Base-by-base conservation (phyloP, 1,139 yeast species). In the Nadsonia starkeyi-henricii region DNA sequence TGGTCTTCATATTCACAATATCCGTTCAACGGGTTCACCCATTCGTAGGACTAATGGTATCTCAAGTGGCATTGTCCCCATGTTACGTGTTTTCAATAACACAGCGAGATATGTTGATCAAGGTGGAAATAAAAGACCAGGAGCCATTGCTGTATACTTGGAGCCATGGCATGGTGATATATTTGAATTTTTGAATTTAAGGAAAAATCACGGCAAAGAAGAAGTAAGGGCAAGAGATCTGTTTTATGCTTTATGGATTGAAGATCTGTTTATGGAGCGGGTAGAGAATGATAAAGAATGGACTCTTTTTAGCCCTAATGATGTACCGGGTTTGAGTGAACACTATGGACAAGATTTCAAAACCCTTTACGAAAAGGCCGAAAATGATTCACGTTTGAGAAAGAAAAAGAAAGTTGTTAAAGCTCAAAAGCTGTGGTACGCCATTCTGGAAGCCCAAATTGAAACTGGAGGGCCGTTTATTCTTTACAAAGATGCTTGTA, bases 131-230 rank as follows among this genome's bases (percentile, higher is more conserved):
- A 81, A 81, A 61, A 72, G 94, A 59, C 93, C 94, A 0, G 93
- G 94, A 54, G 93, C 93, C 3, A 78, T 84, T 62, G 89, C 91
- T 20, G 64, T 84, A 19, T 84, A 83, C 58, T 64, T 84, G 48
- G 94, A 84, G 64, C 93, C 93, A 54, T 84, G 94, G 94, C 94
- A 84, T 58, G 74, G 83, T 2, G 94, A 84, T 61, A 72, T 84
- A 49, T 75, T 81, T 61, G 86, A 79, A 48, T 79, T 83, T 58
- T 68, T 84, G 46, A 85, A 82, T 54, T 73, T 83, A 55, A 73
- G 85, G 61, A 83, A 83, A 63, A 83, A 81, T 60, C 89, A 82
- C 56, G 94, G 93, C 56, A 82, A 81, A 57, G 94, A 84, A 64
- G 93, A 84, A 67, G 73, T 79, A 58, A 72, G 94, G 61, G 89